Percentiles rank a stretch among this genome's conserved stretches.
Conservation (phyloP, 805 yeast species). For the Metschnikowia reukaufii region DNA sequence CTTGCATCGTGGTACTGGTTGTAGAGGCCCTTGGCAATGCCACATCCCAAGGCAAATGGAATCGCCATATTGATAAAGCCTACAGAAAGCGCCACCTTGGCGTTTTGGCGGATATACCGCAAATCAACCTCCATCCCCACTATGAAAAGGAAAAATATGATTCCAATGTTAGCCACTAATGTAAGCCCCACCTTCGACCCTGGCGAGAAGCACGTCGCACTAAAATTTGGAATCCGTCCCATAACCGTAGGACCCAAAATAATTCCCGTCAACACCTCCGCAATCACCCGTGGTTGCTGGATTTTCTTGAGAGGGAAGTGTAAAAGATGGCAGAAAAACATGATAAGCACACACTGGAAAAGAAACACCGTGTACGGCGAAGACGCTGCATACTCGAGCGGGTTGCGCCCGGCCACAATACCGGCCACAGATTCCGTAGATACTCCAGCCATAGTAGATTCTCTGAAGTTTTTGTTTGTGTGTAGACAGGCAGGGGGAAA, state of each 20-base stretch:
- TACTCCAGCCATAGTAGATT: slow-evolving; percentile 30
- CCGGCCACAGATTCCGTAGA: slow-evolving; percentile 54
- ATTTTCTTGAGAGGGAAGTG: slow-evolving; percentile 60
- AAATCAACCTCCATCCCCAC: slow-evolving; percentile 80
- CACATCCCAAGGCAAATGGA: slow-evolving; percentile 80
- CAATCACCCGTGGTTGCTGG: slow-evolving; percentile 78
- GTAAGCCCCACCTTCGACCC: slow-evolving; percentile 63
- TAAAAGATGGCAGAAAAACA: slow-evolving; percentile 56
- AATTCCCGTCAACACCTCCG: slow-evolving; percentile 78
- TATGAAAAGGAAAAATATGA: slow-evolving; percentile 70
- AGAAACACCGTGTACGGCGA: slow-evolving; percentile 69
- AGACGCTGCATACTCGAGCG: slow-evolving; percentile 55
- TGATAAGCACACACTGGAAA: slow-evolving; percentile 65
- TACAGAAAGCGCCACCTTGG: slow-evolving; percentile 61
- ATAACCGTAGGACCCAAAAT: slow-evolving; percentile 72
- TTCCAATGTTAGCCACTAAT: slow-evolving; percentile 70
- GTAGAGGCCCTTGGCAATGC: slow-evolving; percentile 66
- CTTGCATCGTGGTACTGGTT: slow-evolving; percentile 47
- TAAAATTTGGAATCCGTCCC: slow-evolving; percentile 70
- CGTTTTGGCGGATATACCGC: slow-evolving; percentile 58
- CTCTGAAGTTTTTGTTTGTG: not conserved
- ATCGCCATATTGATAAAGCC: slow-evolving; percentile 72
- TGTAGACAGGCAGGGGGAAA: not conserved
- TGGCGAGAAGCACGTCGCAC: slow-evolving; percentile 61
- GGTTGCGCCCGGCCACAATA: slow-evolving; percentile 69